Percentiles rank a stretch among this genome's conserved stretches.
These are phyloP conservation scores for Chlamydomonas sphaeroides DNA, from an alignment of 139 green algal genomes.

Conservation along the genomic window DNA sequence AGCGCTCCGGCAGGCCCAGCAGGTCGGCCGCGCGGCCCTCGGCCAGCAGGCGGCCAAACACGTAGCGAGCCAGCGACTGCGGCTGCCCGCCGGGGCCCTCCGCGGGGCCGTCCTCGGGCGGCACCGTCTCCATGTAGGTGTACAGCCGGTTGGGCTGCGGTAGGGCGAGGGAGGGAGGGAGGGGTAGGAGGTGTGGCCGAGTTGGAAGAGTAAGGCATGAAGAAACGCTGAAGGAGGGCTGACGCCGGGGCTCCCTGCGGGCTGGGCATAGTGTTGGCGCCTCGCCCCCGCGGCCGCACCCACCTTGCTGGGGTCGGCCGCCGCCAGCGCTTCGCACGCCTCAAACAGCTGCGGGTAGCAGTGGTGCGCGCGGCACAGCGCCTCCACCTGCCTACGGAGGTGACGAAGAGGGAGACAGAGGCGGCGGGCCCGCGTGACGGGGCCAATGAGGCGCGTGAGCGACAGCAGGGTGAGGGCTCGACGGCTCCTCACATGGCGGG, in stretches of 20 bases:
- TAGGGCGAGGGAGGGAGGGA: no score
- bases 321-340: slow-evolving; percentile 29
- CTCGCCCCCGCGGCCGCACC: neutral
- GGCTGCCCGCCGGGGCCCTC: neutral
- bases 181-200: no score
- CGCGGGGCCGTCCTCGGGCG: slow-evolving; percentile 31
- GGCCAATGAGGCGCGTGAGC: no score
- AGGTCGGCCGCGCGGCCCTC: slow-evolving; percentile 48
- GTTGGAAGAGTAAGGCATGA: no score
- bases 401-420: no score
- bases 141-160: slow-evolving; percentile 31
- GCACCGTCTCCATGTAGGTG: slow-evolving; percentile 45
- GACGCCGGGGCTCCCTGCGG: no score
- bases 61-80: slow-evolving; percentile 42
- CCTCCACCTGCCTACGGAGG: slow-evolving; percentile 42
- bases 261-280: no score
- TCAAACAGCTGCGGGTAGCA: slow-evolving; percentile 52
- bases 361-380: slow-evolving; percentile 50
- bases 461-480: no score
- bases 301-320: neutral
- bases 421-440: no score
- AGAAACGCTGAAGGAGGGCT: no score
- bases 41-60: slow-evolving; percentile 41
- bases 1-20: slow-evolving; percentile 44
- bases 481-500: no score